phyloP scores from a whole-genome alignment of 148 eudicot genomes.

The Amaranthus cruentus region DNA sequence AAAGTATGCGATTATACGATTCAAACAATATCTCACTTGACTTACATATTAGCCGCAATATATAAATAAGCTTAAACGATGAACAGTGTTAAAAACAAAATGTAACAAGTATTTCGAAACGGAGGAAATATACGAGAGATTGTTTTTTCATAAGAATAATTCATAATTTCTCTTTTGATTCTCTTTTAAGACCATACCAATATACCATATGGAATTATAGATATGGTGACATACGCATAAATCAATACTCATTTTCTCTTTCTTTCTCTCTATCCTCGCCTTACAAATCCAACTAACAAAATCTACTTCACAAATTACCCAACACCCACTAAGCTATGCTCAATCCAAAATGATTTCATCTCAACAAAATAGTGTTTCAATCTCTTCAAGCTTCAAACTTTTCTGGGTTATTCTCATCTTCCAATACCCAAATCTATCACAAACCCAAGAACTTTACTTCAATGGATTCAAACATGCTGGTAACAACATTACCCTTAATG shows the following conservation, averaged over 20 bases:
- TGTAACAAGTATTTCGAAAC: too few relatives aligned
- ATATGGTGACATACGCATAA: too few relatives aligned
- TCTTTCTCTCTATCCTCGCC: background rate
- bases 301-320: background rate
- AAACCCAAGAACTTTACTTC: constrained; percentile 46
- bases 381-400: constrained; percentile 9
- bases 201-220: too few relatives aligned
- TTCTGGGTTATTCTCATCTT: constrained; percentile 30
- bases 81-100: too few relatives aligned
- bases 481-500: constrained; percentile 42
- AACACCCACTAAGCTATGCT: constrained; percentile 10
- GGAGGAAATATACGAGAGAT: too few relatives aligned
- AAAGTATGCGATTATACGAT: too few relatives aligned
- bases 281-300: constrained; percentile 1
- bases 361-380: background rate
- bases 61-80: too few relatives aligned
- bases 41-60: too few relatives aligned
- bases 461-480: constrained; percentile 45
- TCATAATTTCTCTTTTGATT: too few relatives aligned
- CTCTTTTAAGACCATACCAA: too few relatives aligned
- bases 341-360: constrained; percentile 7
- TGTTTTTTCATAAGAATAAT: too few relatives aligned
- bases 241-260: background rate
- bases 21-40: too few relatives aligned
- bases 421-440: constrained; percentile 21